phyloP scores from a whole-genome alignment of 2,329 filamentous ascomycete genomes.

The Byssoonygena ceratinophila region DNA sequence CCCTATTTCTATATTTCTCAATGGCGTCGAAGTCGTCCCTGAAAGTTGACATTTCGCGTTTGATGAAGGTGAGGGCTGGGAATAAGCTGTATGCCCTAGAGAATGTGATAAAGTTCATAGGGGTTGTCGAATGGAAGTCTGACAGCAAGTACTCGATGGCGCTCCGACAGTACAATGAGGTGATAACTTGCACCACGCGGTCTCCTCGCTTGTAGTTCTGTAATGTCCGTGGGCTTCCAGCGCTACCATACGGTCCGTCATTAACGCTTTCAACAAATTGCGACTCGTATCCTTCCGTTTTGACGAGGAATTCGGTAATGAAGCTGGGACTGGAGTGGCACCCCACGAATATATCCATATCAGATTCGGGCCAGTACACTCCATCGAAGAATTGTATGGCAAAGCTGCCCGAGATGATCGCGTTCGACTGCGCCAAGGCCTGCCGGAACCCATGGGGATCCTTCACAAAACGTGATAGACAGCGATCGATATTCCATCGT shows the following conservation, averaged over 20 bases:
- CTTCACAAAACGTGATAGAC: background rate
- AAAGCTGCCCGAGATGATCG: background rate
- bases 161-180: background rate
- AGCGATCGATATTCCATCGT: background rate
- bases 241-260: too few species aligned
- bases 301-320: background rate
- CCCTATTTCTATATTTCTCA: background rate
- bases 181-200: background rate
- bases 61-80: background rate
- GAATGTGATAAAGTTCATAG: background rate
- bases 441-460: background rate
- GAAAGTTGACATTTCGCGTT: background rate
- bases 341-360: background rate
- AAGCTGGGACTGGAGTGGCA: background rate
- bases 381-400: background rate
- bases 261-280: too few species aligned
- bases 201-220: background rate
- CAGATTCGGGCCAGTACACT: background rate
- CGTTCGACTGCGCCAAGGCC: background rate
- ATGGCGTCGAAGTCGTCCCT: background rate
- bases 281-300: background rate
- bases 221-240: too few species aligned
- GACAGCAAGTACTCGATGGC: background rate
- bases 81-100: background rate
- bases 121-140: background rate